Conservation (phyloP, 2,329 filamentous ascomycete genomes). For the Cytospora paraplurivora region DNA sequence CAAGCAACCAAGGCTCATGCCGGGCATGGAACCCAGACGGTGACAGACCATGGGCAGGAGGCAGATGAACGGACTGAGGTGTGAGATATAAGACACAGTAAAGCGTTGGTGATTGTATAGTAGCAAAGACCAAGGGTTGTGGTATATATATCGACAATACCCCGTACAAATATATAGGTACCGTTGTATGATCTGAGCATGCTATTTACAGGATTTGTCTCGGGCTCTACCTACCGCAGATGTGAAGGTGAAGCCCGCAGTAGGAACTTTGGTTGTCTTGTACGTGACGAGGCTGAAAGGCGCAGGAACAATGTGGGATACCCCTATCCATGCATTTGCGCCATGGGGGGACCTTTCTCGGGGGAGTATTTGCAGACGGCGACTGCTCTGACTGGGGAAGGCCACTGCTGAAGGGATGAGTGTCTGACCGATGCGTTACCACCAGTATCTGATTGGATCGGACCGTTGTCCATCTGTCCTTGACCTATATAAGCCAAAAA, state of each 20-base stretch:
- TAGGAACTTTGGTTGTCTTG: too few relatives aligned
- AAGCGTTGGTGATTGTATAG: neutral
- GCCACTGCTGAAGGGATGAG: neutral
- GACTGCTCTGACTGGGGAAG: conserved; percentile 26
- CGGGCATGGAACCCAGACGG: neutral
- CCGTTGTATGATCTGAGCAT: too few relatives aligned
- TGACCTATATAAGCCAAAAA: too few relatives aligned
- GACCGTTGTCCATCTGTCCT: neutral
- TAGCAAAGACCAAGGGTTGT: neutral
- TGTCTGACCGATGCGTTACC: neutral
- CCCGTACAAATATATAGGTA: neutral
- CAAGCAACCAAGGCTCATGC: neutral
- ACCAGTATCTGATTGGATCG: neutral
- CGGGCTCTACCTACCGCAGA: too few relatives aligned
- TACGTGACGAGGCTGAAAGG: too few relatives aligned
- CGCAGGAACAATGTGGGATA: neutral
- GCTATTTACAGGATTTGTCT: too few relatives aligned
- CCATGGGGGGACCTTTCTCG: conserved; percentile 9
- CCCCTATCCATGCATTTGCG: conserved; percentile 18
- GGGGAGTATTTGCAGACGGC: conserved; percentile 16
- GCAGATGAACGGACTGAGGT: neutral
- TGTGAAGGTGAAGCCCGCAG: too few relatives aligned
- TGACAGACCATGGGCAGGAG: neutral
- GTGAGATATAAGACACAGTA: neutral
- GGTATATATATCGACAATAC: neutral